Evolutionary conservation across 2,329 filamentous ascomycete genomes (phyloP).

Genomic region (Nothomitra cinnamomea): DNA sequence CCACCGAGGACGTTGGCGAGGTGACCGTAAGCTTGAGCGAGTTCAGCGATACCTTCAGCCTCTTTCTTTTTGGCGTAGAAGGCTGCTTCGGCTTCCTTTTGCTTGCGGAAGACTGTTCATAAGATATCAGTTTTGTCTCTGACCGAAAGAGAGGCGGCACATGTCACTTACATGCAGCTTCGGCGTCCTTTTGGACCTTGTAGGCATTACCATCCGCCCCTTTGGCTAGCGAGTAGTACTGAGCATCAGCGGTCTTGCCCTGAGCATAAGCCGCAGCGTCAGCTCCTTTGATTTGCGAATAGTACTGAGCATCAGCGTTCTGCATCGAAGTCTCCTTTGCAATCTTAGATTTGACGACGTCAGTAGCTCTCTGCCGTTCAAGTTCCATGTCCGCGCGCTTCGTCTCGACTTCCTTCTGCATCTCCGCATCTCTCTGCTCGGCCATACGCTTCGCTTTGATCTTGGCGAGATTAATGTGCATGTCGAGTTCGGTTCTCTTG

Average conservation of each 20-base stretch:
- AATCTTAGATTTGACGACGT: conserved; percentile 64
- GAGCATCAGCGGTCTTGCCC: conserved; percentile 49
- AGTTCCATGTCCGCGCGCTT: conserved; percentile 66
- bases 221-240: conserved; percentile 32
- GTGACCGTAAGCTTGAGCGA: conserved; percentile 64
- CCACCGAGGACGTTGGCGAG: conserved; percentile 60
- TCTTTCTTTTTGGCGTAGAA: conserved; percentile 49
- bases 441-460: conserved; percentile 58
- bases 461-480: conserved; percentile 58
- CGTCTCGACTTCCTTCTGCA: conserved; percentile 61
- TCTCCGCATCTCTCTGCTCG: conserved; percentile 61
- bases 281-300: conserved; percentile 32
- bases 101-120: conserved; percentile 22
- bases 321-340: conserved; percentile 50
- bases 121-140: conserved; percentile 12
- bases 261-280: conserved; percentile 22
- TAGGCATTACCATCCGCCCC: conserved; percentile 30
- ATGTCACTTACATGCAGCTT: conserved; percentile 14
- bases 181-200: conserved; percentile 22
- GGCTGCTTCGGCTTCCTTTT: conserved; percentile 41
- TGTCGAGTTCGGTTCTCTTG: conserved; percentile 52
- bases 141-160: not conserved
- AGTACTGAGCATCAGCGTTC: conserved; percentile 42
- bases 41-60: conserved; percentile 58
- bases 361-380: conserved; percentile 58